These are phyloP conservation scores for Leavenworthia alabamica DNA, from an alignment of 345 rosid genomes.

Conservation along the genomic window DNA sequence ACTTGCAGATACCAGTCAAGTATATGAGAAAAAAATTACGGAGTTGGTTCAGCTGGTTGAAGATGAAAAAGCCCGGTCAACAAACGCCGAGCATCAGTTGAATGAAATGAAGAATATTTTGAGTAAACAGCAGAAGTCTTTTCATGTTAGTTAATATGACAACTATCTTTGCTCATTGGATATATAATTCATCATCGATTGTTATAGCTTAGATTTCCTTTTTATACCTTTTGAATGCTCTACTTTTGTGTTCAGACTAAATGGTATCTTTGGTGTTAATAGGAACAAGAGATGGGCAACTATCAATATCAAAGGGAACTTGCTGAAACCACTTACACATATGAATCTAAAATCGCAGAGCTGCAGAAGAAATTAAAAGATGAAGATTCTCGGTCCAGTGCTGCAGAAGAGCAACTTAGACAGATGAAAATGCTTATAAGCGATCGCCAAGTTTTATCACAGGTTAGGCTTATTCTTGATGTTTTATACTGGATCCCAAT, in stretches of 20 bases:
- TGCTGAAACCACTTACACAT: conserved; percentile 53
- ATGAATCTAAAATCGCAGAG: conserved; percentile 61
- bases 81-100: conserved; percentile 45
- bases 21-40: conserved; percentile 69
- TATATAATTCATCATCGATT: not conserved
- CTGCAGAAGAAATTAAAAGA: conserved; percentile 54
- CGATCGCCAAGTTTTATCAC: conserved; percentile 46
- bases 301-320: conserved; percentile 61
- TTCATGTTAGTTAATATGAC: conserved; percentile 43
- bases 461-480: conserved; percentile 43
- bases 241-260: not conserved
- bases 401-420: conserved; percentile 46
- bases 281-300: conserved; percentile 57
- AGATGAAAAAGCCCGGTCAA: conserved; percentile 37
- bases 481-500: not conserved
- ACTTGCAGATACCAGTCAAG: conserved; percentile 64
- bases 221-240: not conserved
- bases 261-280: conserved; percentile 18
- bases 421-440: conserved; percentile 37
- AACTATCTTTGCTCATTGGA: not conserved
- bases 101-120: conserved; percentile 40
- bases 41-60: conserved; percentile 57
- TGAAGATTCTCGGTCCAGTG: conserved; percentile 40
- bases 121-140: conserved; percentile 46
- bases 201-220: not conserved